Base-by-base conservation (phyloP, 2,329 filamentous ascomycete species). In the Colletotrichum sp. region DNA sequence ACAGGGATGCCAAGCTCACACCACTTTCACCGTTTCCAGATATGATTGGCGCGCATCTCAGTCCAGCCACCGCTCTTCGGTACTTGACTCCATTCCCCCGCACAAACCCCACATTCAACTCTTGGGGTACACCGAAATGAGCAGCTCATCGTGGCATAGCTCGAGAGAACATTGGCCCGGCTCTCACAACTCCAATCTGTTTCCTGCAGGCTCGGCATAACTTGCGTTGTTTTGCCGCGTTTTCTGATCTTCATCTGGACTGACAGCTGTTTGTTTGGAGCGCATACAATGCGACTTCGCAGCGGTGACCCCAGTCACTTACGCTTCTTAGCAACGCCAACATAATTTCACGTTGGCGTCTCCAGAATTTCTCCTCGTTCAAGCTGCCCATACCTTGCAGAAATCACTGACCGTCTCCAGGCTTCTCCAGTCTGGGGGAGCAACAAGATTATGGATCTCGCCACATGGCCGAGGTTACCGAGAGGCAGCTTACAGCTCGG, bases 141-240 rank as follows among this genome's bases (percentile, higher is more conserved):
- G 39, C 15, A 16, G 59, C 60, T 32, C 12, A 39, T 57, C 36
- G 55, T 32, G 15, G 55, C 36, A 34, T 36, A 44, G 24, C 70
- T 72, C 73, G 73, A 75, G 65, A 65, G n/a, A 73, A 69, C 64
- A 75, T 75, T 75, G 70, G 34, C 59, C 70, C 70, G 74, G 74
- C 48, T 72, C 26, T 34, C 59, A n/a, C 22, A 16, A 64, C 59
- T 48, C 64, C 59, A 60, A 65, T 44, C 32, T 73, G 30, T 64
- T 39, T 60, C 48, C 57, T 32, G 34, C 34, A 9, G 26, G 68
- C 59, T 73, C 70, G 44, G 70, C 57, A 72, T 28, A 52, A 55
- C 63, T 48, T 68, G 63, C 60, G 39, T 6, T 75, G 12, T 15
- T 44, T 26, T 30, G 30, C 39, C 55, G 44, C 13, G 26, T 18